Conservation (phyloP, 495 filamentous ascomycete genomes). For the Aspergillus incahuasiensis region DNA sequence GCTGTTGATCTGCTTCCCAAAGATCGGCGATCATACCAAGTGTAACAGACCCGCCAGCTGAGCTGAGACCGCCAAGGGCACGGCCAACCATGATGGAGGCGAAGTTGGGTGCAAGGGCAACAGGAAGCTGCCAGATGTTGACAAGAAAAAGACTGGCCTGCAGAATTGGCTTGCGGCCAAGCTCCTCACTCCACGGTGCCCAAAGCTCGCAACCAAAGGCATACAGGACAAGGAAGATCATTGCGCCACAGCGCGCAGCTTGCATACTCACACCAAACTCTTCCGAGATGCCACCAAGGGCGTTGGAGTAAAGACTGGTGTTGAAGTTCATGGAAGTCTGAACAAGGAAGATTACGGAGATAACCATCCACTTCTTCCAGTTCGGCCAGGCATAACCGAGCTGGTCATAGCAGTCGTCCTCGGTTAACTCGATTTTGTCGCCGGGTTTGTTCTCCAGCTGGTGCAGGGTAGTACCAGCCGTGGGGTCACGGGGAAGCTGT, state of each 20-base stretch:
- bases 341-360: slow-evolving; percentile 55
- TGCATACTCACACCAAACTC: slow-evolving; percentile 45
- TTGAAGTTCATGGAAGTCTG: slow-evolving; percentile 59
- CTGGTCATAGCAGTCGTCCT: slow-evolving; percentile 54
- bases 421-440: slow-evolving; percentile 44
- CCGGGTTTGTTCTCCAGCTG: slow-evolving; percentile 27
- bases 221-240: slow-evolving; percentile 58
- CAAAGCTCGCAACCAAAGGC: slow-evolving; percentile 64
- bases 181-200: slow-evolving; percentile 63
- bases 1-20: slow-evolving; percentile 56
- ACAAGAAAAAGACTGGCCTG: slow-evolving; percentile 54
- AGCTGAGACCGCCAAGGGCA: slow-evolving; percentile 53
- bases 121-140: slow-evolving; percentile 55
- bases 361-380: slow-evolving; percentile 56
- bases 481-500: slow-evolving; percentile 7
- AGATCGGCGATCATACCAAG: slow-evolving; percentile 60
- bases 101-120: slow-evolving; percentile 51
- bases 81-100: slow-evolving; percentile 53
- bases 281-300: slow-evolving; percentile 42
- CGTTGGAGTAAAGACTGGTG: slow-evolving; percentile 54
- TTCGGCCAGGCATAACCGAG: slow-evolving; percentile 51
- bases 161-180: slow-evolving; percentile 53
- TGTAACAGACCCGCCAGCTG: slow-evolving; percentile 60
- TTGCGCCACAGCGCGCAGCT: slow-evolving; percentile 50
- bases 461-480: slow-evolving; percentile 14